A percentile compares a stretch with the other conserved stretches of the same genome.
Evolutionary conservation across 352 stramenopile genomes (phyloP).

Genomic region (Phytophthora gonapodyides): DNA sequence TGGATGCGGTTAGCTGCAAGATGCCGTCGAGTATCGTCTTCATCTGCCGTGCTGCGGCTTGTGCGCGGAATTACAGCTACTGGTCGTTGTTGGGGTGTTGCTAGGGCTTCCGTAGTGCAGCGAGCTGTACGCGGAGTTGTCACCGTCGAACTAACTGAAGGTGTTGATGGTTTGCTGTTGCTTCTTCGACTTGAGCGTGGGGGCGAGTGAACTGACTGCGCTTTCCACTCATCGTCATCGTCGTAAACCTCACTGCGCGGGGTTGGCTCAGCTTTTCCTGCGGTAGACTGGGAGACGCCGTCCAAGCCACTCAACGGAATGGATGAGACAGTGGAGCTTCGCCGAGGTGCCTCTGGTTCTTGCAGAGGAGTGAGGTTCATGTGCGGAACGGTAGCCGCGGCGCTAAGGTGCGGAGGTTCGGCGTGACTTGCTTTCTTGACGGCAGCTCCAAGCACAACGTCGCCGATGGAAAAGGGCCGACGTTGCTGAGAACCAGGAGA

Average conservation of each 20-base stretch:
- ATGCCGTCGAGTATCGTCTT: constrained; percentile 1
- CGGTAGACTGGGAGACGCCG: not conserved
- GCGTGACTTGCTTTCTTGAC: constrained; percentile 11
- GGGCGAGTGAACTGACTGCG: constrained; percentile 6
- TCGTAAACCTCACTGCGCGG: constrained; percentile 13
- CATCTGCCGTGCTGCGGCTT: not conserved
- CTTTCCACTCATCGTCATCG: constrained; percentile 22
- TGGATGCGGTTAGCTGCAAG: constrained; percentile 49
- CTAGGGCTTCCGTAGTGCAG: not conserved
- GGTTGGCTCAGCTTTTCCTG: not conserved
- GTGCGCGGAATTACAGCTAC: constrained; percentile 5
- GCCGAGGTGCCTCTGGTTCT: constrained; percentile 17
- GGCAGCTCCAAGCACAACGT: constrained; percentile 15
- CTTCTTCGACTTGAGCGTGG: not conserved
- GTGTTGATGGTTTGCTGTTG: not conserved
- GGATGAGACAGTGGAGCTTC: constrained; percentile 24
- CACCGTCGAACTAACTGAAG: not conserved
- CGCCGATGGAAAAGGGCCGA: constrained; percentile 15
- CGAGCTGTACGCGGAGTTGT: not conserved
- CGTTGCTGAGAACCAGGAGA: constrained; percentile 1
- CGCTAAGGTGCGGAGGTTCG: constrained; percentile 11
- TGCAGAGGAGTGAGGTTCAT: constrained; percentile 10
- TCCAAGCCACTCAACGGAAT: constrained; percentile 8
- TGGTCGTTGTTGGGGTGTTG: not conserved
- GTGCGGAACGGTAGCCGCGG: constrained; percentile 21